Percentiles rank a stretch among this genome's conserved stretches.
Evolutionary conservation across 1,284 basidiomycete species (phyloP).

Genomic region (Ustilago crameri): DNA sequence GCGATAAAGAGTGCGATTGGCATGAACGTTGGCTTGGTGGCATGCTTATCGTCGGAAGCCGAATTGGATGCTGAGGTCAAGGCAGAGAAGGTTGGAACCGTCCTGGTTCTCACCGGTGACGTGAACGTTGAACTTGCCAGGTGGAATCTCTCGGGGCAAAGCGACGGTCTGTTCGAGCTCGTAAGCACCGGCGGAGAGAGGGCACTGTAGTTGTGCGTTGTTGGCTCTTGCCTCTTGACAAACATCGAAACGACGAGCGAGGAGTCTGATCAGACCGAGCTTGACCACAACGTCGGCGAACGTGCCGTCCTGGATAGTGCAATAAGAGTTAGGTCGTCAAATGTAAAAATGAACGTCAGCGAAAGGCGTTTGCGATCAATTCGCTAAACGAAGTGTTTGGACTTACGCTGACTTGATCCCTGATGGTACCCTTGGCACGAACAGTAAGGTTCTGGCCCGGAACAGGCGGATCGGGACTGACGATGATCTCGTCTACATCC

Average conservation of each 20-base stretch:
- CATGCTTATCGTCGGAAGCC: constrained; percentile 41
- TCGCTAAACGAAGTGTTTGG: no score
- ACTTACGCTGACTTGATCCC: constrained; percentile 57
- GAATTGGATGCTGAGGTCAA: constrained; percentile 77
- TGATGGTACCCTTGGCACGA: constrained; percentile 54
- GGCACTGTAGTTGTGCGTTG: constrained; percentile 64
- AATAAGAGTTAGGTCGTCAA: background rate
- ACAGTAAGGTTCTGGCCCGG: constrained; percentile 65
- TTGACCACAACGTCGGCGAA: constrained; percentile 64
- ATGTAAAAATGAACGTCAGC: background rate
- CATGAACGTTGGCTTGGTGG: background rate
- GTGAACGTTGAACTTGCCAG: constrained; percentile 79
- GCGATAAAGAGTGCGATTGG: background rate
- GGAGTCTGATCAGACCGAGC: constrained; percentile 61
- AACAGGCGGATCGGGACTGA: constrained; percentile 64
- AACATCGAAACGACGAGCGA: constrained; percentile 60
- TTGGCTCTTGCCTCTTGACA: constrained; percentile 60
- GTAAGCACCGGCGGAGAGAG: constrained; percentile 58
- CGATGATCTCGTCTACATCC: constrained; percentile 53
- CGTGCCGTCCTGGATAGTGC: constrained; percentile 45
- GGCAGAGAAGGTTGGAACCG: constrained; percentile 82
- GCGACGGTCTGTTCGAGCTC: constrained; percentile 61
- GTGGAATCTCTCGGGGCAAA: constrained; percentile 63
- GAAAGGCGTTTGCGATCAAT: no score
- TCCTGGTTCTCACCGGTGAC: constrained; percentile 80